Evolutionary conservation across 2,329 filamentous ascomycete species (phyloP).

Genomic region (Ophiostoma piceae): DNA sequence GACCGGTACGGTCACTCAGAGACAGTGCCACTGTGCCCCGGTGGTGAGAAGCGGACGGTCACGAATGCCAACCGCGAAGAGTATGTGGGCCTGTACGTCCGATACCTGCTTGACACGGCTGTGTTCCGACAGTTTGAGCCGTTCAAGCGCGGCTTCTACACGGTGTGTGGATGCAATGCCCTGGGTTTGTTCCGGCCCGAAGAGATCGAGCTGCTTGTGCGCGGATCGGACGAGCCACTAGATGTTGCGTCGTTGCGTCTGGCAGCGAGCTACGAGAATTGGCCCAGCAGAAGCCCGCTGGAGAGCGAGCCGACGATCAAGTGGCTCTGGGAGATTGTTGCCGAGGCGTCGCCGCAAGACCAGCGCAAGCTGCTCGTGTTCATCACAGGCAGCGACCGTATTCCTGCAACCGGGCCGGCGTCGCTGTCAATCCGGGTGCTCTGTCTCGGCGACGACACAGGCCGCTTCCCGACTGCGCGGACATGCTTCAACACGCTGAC

Average conservation of each 20-base stretch:
- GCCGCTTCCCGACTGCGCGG: constrained; percentile 74
- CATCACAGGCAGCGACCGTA: constrained; percentile 84
- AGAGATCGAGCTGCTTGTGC: constrained; percentile 82
- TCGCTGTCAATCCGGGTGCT: constrained; percentile 71
- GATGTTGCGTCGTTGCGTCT: constrained; percentile 71
- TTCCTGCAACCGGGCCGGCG: constrained; percentile 80
- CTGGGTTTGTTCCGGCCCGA: constrained; percentile 82
- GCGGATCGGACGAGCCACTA: constrained; percentile 77
- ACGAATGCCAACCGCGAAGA: constrained; percentile 80
- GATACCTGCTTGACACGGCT: constrained; percentile 70
- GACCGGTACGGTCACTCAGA: constrained; percentile 69
- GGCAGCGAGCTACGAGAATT: constrained; percentile 78
- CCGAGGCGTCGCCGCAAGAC: constrained; percentile 56
- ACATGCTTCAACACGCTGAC: constrained; percentile 88
- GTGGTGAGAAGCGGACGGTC: constrained; percentile 68
- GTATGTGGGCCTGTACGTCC: constrained; percentile 80
- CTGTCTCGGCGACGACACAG: constrained; percentile 68
- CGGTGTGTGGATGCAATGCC: constrained; percentile 82
- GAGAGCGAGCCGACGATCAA: constrained; percentile 61
- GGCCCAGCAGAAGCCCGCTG: constrained; percentile 54
- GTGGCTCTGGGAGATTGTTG: constrained; percentile 89
- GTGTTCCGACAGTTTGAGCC: constrained; percentile 83
- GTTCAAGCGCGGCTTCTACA: constrained; percentile 91
- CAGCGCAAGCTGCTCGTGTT: constrained; percentile 79
- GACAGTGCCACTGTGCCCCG: constrained; percentile 65